A percentile compares a stretch with the other conserved stretches of the same genome.
These are phyloP conservation scores for Serendipita vermifera DNA, from an alignment of 768 basidiomycete genomes.

Conservation along the genomic window DNA sequence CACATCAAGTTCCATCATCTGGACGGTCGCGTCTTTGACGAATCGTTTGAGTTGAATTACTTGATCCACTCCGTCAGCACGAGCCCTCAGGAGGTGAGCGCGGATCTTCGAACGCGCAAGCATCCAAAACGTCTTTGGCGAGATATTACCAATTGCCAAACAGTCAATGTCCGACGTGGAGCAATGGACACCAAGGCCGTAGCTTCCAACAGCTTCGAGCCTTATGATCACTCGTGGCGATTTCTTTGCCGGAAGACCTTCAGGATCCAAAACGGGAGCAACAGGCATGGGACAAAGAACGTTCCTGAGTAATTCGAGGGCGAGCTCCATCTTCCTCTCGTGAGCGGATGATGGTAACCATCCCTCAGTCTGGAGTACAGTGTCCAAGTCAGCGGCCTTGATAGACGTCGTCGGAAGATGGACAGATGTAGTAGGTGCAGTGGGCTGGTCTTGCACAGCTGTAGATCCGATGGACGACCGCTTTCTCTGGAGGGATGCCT, in stretches of 20 bases:
- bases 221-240: slow-evolving; percentile 9
- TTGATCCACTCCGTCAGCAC: neutral
- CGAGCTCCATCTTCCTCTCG: neutral
- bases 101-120: slow-evolving; percentile 12
- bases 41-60: slow-evolving; percentile 15
- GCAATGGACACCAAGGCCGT: slow-evolving; percentile 16
- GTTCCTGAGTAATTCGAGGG: neutral
- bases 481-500: neutral
- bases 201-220: slow-evolving; percentile 18
- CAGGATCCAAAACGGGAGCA: too few species aligned
- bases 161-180: slow-evolving; percentile 18
- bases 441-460: too few species aligned
- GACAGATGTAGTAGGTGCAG: too few species aligned
- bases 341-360: neutral
- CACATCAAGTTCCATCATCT: slow-evolving; percentile 18
- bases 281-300: too few species aligned
- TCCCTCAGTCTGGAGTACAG: neutral
- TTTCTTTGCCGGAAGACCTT: too few species aligned
- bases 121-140: slow-evolving; percentile 17
- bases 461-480: too few species aligned
- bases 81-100: neutral
- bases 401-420: too few species aligned
- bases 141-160: slow-evolving; percentile 18
- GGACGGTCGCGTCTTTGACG: slow-evolving; percentile 19
- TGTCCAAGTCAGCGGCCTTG: neutral